Evolutionary conservation across 2,329 filamentous ascomycete genomes (phyloP), one percentile per base, ranked within the genome.

Genomic region (Nannizzia gypsea): DNA sequence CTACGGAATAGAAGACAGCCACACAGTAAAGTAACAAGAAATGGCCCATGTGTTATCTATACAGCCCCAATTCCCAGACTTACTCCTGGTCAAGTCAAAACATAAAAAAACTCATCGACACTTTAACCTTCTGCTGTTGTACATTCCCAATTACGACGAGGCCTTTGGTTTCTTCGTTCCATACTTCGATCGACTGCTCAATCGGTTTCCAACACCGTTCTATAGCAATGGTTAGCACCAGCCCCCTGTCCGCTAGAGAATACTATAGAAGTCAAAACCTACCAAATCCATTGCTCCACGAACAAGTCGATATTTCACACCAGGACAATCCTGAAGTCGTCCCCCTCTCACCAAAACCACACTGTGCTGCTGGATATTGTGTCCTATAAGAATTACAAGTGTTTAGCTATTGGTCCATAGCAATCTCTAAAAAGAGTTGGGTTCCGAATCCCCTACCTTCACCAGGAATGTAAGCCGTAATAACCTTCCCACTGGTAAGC

Each of bases 281-380:
- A 96, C 91, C 83, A 99, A 74, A 82, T 99, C 93, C 75, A 96
- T 78, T 20, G 91, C 89, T 34, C 93, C 93, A 71, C 93, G 81
- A 46, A 99, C 89, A 69, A 96, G 78, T 74, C 95, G 90, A 73
- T 99, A 99, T 71, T 91, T 86, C 76, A 99, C 93, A 85, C 93
- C 93, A 63, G 93, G 93, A 78, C 93, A 99, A 85, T 99, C 93
- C 82, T 97, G 93, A 65, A 84, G 85, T 72, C 93, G 82, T 1
- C 93, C 93, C 61, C 93, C 93, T 66, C 93, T 82, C n/a, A 99
- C 91, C 66, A 97, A 80, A 60, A 99, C 93, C 54, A 99, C 93
- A 68, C 88, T 95, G 80, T 99, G 95, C 81, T 97, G 93, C 80
- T 97, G 92, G 66, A 97, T 91, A 75, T 97, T 99, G 77, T 99